Percentiles rank a stretch among this genome's conserved stretches.
Evolutionary conservation across 768 basidiomycete genomes (phyloP).

Genomic region (Hortiboletus campestris): DNA sequence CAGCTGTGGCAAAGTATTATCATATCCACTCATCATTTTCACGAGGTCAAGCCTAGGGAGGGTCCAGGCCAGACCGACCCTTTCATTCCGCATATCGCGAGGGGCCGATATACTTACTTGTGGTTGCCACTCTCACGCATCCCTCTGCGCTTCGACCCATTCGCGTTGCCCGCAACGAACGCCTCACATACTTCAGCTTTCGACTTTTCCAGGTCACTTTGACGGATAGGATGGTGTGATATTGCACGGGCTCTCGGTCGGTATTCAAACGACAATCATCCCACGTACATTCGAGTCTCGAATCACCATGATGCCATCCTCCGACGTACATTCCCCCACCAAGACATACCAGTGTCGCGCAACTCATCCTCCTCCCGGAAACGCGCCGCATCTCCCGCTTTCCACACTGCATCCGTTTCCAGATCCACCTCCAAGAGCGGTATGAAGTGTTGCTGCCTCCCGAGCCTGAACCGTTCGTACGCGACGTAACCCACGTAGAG

Average conservation of each 20-base stretch:
- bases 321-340: not conserved
- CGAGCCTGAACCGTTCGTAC: slow-evolving; percentile 37
- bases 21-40: not conserved
- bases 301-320: not conserved
- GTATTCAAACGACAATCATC: not conserved
- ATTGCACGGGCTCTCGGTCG: not conserved
- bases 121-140: too few relatives aligned
- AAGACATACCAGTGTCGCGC: not conserved
- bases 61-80: not conserved
- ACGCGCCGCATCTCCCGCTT: slow-evolving; percentile 39
- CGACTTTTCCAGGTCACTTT: not conserved
- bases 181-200: not conserved
- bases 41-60: not conserved
- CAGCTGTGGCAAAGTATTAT: not conserved
- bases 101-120: not conserved
- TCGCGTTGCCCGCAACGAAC: not conserved
- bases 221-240: not conserved
- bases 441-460: slow-evolving; percentile 37
- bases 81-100: not conserved
- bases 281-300: not conserved
- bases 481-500: slow-evolving; percentile 45
- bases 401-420: slow-evolving; percentile 55
- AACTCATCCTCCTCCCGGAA: slow-evolving; percentile 34
- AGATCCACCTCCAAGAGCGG: slow-evolving; percentile 46
- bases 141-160: too few relatives aligned